Percentiles rank a stretch among this genome's conserved stretches.
phyloP scores from a whole-genome alignment of 345 rosid genomes.

The Syzygium aqueum region DNA sequence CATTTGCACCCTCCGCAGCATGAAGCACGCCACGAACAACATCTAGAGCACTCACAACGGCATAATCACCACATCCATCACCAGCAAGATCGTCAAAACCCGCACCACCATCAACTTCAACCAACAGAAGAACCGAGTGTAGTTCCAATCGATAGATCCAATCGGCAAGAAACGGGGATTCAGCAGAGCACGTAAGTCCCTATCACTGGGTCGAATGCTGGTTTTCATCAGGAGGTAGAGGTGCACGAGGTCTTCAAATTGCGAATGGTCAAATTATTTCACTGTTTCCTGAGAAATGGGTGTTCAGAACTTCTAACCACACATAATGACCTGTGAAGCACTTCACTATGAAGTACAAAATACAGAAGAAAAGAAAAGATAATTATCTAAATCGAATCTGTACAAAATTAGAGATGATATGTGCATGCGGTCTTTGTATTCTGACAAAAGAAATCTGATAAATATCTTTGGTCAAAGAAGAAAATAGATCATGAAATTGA shows the following conservation, averaged over 20 bases:
- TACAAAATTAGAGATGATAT: background rate
- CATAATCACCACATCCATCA: background rate
- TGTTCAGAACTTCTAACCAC: background rate
- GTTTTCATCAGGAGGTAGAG: background rate
- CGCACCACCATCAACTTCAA: background rate
- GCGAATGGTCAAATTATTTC: background rate
- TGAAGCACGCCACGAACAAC: slow-evolving; percentile 4
- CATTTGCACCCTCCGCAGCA: background rate
- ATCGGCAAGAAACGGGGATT: background rate
- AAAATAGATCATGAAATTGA: background rate
- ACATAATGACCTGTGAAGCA: background rate
- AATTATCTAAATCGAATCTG: background rate
- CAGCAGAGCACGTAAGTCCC: background rate
- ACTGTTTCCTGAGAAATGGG: background rate
- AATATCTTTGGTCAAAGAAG: background rate
- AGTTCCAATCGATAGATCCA: background rate
- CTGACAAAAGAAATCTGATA: background rate
- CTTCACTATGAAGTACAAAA: background rate
- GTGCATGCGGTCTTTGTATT: background rate
- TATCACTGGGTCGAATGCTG: background rate
- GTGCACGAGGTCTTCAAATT: background rate
- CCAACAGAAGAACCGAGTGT: background rate
- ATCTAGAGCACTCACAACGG: background rate
- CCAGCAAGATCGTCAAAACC: background rate
- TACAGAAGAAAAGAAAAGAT: background rate